Base-by-base conservation (phyloP, 495 filamentous ascomycete genomes). In the Penicillium simplicissimum region DNA sequence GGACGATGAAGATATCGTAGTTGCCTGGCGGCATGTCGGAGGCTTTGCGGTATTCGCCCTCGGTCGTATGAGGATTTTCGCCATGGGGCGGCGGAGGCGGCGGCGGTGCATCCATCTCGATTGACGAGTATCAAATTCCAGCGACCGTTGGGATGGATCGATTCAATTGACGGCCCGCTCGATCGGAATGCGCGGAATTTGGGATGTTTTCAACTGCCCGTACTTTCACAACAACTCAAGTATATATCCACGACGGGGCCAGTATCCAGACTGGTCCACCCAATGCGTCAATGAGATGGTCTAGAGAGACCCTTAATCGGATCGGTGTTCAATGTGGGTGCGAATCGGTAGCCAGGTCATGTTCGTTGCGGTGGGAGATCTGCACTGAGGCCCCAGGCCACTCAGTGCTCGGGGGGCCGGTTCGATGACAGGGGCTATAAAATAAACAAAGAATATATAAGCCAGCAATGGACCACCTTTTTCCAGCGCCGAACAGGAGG, bases 1-100 rank as follows among this genome's bases (percentile, higher is more conserved):
- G 94, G 59, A 98, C 92, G 66, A 98, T 88, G 77, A 97, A 97
- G 76, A 97, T 96, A 76, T 98, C 94, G 78, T 96, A 98, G 71
- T 93, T 92, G 33, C 92, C 91, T 0, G 85, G 76, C 0, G 91
- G 92, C 3, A 96, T 81, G 57, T 87, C 89, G 33, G 78, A 79
- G 31, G 78, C 76, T 66, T 78, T 79, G 64, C 77, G 77, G 55
- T 81, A 81, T 65, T 78, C 76, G 43, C 79, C 79, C 42, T 80
- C 57, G 31, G 73, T 79, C 36, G 74, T 84, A 61, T 87, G 81
- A 54, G 87, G 85, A 54, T 81, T 85, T 52, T 84, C 81, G 74
- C 89, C 89, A 74, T 93, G 90, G 36, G 87, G 86, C 62, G 87
- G 89, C 38, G 83, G 82, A 25, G 82, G 83, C 19, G 82, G 83